Percentiles rank a stretch among this genome's conserved stretches.
Evolutionary conservation across 441 rosid genomes (phyloP).

Genomic region (Capsella rubella): DNA sequence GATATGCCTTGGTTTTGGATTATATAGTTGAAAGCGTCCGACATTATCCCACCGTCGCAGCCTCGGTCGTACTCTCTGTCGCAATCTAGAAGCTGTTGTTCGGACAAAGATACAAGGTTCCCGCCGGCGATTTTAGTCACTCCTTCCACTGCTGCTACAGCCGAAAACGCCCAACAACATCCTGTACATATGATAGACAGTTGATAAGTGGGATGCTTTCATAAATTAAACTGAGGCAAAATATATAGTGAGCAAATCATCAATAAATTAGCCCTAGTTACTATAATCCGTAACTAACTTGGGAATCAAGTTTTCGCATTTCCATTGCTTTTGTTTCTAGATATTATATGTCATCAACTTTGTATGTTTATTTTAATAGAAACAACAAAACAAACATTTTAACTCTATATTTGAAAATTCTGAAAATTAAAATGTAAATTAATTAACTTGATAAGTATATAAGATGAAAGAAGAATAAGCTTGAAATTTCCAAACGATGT

Average conservation of each 20-base stretch:
- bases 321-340: not conserved
- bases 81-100: constrained; percentile 47
- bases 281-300: constrained; percentile 17
- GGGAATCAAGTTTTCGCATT: constrained; percentile 14
- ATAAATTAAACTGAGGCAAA: not conserved
- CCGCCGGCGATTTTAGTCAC: constrained; percentile 30
- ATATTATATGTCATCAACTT: not conserved
- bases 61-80: constrained; percentile 43
- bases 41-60: constrained; percentile 50
- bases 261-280: not conserved
- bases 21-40: constrained; percentile 51
- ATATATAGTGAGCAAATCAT: not conserved
- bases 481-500: not conserved
- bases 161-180: constrained; percentile 60
- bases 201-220: not conserved
- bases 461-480: too few species aligned
- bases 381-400: not conserved
- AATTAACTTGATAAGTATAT: not conserved
- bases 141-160: constrained; percentile 56
- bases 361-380: not conserved
- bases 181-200: constrained; percentile 39
- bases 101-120: constrained; percentile 44
- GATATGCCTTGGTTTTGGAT: constrained; percentile 48
- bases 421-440: not conserved
- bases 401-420: not conserved